Base-by-base conservation (phyloP, 2,329 filamentous ascomycete species). In the Shiraia sp. region DNA sequence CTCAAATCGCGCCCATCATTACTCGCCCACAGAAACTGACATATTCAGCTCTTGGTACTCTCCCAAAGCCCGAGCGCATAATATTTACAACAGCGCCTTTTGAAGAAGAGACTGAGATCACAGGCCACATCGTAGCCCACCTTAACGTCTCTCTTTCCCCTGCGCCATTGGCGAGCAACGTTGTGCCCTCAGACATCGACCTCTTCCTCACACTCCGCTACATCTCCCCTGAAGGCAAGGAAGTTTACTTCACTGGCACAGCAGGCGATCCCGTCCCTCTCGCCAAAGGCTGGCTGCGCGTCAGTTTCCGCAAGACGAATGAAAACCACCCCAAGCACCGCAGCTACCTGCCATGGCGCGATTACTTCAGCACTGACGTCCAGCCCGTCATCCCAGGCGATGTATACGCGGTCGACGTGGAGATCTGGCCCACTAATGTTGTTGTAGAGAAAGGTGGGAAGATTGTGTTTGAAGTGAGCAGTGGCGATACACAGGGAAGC, bases 361-460 rank as follows among this genome's bases (percentile, higher is more conserved):
- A 84, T 34, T 86, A 86, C 54, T 70, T 75, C 13, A 78, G 74
- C 26, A 78, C 69, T 0, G 82, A 85, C 45, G 59, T 66, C 10
- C 61, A 56, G 42, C 72, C 75, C 1, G 80, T 86, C 7, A 72
- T 76, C 19, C 68, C 73, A 0, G 78, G 77, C 0, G 76, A 81
- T 40, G 69, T 82, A 0, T 86, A 86, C 52, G 65, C 60, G 0
- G 79, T 85, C 0, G 82, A 86, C 47, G 70, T 86, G 0, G 82
- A 86, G 59, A 61, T 86, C 0, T 86, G 82, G 83, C 81, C 82
- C 0, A 85, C 82, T 0, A 82, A 82, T 45, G 79, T 85, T 0
- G 67, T 83, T 0, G 67, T 76, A 1, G 75, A 74, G 47, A 72
- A 73, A 46, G 80, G 80, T 0, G 77, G 73, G 0, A 75, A 69